Conservation (phyloP, 257 asterid genomes). For the Lithospermum erythrorhizon region DNA sequence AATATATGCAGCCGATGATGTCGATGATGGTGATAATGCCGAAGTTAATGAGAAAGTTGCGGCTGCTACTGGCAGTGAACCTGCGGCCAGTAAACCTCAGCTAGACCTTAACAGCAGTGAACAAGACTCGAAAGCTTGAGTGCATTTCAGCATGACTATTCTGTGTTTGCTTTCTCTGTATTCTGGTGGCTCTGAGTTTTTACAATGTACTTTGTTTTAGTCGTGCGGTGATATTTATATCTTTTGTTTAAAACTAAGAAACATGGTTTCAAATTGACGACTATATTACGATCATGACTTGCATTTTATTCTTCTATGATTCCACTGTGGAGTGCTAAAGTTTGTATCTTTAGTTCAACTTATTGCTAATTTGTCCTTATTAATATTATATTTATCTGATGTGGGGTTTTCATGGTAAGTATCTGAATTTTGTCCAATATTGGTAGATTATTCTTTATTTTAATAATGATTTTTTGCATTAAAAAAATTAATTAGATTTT, state of each 20-base stretch:
- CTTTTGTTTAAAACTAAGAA: background rate
- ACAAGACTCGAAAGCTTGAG: conserved; percentile 10
- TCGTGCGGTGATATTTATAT: background rate
- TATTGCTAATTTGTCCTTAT: too few species aligned
- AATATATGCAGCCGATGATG: conserved; percentile 15
- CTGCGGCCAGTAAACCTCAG: background rate
- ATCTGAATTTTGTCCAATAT: too few species aligned
- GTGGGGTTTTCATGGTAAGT: too few species aligned
- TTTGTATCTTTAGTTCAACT: too few species aligned
- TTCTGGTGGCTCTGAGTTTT: background rate
- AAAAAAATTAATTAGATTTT: too few species aligned
- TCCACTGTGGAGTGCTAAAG: too few species aligned
- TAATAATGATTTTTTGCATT: too few species aligned
- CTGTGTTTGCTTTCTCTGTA: background rate
- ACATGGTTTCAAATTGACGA: too few species aligned
- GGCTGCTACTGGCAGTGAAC: background rate
- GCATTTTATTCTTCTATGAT: too few species aligned
- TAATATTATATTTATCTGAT: too few species aligned
- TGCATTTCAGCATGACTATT: background rate
- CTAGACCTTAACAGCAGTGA: background rate
- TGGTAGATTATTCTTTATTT: too few species aligned
- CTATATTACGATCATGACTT: too few species aligned
- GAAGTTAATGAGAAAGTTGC: conserved; percentile 10
- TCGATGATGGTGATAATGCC: conserved; percentile 15
- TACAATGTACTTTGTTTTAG: background rate